Base-by-base conservation (phyloP, 83 land plant genomes). In the Larix sibirica region DNA sequence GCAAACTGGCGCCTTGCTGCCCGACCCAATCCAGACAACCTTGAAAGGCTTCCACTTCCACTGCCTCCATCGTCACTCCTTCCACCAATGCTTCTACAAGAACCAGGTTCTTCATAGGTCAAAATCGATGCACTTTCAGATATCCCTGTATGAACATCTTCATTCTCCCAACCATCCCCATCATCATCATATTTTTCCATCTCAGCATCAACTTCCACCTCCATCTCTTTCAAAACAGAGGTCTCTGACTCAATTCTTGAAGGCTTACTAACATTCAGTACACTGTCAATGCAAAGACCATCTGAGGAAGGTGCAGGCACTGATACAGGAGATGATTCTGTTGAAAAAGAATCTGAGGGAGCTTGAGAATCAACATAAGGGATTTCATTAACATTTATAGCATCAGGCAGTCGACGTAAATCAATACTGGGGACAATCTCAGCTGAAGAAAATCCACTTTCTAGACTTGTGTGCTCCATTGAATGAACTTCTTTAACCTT, bases 1-100 rank as follows among this genome's bases (percentile, higher is more conserved):
- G 98, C 90, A 60, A 94, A 86, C 67, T 97, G 95, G 9, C 93
- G 90, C 65, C 99, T 85, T 79, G 98, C 96, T 56, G 98, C 97
- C 68, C 99, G 92, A 4, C 98, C 98, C 83, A 97, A 76, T 59
- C 99, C 99, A 7, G 95, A 93, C 64, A 96, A 80, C 79, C 95
- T 89, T 78, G 99, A 92, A 71, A 97, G 91, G 83, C 99, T 97
- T 31, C 95, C 99, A 81, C 89, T 81, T 58, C 92, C 97, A 87
- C 87, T 94, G 42, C 90, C 89, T 24, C 85, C 80, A 20, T 93
- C 94, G 75, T 89, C 95, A 84, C 82, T 86, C 82, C 91, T 90
- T 38, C 88, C 95, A 84, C 87, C 87, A 33, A 88, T 31, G 81
- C 94, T 92, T 77, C 87, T 90, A 44, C 80, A 88, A 28, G 95